Evolutionary conservation across 2,329 filamentous ascomycete genomes (phyloP).

Genomic region (Penicillium brevicompactum): DNA sequence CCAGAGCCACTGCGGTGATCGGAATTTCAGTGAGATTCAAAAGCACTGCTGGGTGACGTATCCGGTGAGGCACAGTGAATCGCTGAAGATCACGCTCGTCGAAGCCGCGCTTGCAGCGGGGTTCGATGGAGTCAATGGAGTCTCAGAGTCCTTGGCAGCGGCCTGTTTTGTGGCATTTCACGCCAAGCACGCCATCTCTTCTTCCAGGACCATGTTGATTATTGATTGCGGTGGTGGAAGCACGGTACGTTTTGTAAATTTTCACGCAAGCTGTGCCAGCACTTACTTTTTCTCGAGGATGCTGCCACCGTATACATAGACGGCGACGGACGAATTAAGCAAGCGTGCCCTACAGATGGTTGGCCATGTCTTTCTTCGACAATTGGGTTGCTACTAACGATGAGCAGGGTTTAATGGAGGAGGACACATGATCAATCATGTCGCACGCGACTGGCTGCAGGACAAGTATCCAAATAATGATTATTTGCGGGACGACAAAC

Average conservation of each 20-base stretch:
- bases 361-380: no score
- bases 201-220: neutral
- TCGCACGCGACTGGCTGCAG: neutral
- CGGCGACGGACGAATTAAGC: neutral
- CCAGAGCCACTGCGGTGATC: neutral
- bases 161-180: neutral
- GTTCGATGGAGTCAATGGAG: neutral
- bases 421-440: neutral
- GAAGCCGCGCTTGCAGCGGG: neutral
- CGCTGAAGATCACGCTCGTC: neutral
- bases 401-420: neutral
- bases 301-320: neutral
- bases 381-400: neutral
- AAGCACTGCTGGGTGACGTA: neutral
- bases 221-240: neutral
- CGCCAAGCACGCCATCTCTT: neutral
- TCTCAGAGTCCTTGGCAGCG: neutral
- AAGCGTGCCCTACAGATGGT: neutral
- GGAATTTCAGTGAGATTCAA: neutral
- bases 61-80: neutral
- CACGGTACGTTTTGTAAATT: neutral
- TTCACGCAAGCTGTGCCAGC: neutral
- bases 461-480: neutral
- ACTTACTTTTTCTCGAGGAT: neutral
- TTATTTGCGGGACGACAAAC: neutral